Evolutionary conservation across 192 early-diverging fungal genomes (phyloP).

Genomic region (Mortierella hygrophila): DNA sequence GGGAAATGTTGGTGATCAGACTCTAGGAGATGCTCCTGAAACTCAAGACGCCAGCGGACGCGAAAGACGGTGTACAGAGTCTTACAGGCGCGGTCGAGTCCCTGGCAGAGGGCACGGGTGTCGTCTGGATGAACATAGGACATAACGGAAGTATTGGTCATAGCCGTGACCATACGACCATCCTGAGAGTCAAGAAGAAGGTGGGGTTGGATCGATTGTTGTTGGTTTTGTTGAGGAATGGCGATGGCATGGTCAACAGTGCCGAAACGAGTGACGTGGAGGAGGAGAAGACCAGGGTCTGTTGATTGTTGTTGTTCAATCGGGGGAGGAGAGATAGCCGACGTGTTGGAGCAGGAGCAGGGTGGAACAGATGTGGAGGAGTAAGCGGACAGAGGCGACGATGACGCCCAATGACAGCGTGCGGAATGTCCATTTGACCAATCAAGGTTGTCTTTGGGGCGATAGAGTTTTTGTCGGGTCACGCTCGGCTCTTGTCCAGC

Average conservation of each 20-base stretch:
- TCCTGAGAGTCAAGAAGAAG: background rate
- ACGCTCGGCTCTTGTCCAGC: background rate
- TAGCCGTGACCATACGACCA: background rate
- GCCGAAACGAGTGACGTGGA: slow-evolving; percentile 47
- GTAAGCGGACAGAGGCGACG: background rate
- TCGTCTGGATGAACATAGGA: slow-evolving; percentile 42
- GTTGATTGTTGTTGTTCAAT: background rate
- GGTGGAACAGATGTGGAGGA: slow-evolving; percentile 9
- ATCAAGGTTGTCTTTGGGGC: slow-evolving; percentile 1
- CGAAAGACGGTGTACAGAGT: slow-evolving; percentile 15
- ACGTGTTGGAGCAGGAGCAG: slow-evolving; percentile 5
- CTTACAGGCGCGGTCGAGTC: slow-evolving; percentile 32
- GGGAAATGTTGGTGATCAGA: background rate
- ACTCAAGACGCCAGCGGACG: slow-evolving; percentile 31
- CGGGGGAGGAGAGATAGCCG: background rate
- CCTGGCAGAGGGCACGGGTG: slow-evolving; percentile 29
- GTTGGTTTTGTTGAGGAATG: slow-evolving; percentile 8
- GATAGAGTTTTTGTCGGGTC: slow-evolving; percentile 33
- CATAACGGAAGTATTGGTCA: slow-evolving; percentile 39
- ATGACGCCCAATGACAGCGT: background rate
- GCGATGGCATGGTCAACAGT: slow-evolving; percentile 41
- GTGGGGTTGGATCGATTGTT: background rate
- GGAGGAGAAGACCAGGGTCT: slow-evolving; percentile 20
- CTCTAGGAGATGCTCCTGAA: background rate
- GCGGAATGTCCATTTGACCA: slow-evolving; percentile 14